Evolutionary conservation across 371 early-diverging fungal genomes (phyloP), one percentile per base, ranked within the genome.

Genomic region (Mucor circinelloides): DNA sequence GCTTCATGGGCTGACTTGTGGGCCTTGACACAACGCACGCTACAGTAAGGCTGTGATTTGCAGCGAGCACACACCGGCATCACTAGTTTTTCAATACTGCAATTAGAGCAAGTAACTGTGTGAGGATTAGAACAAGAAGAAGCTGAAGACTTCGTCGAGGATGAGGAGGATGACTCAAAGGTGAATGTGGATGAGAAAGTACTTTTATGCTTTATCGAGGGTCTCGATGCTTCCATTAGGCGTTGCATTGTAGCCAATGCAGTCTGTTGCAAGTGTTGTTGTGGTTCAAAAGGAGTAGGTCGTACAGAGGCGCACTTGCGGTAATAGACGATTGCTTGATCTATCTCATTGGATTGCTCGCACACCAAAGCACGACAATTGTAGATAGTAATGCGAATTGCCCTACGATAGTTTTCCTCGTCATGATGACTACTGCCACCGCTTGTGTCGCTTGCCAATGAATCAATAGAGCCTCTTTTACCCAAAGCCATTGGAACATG

Each of bases 371-470:
- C 82, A 28, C 78, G 82, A 15, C 78, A 79, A 46, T 77, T 63
- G 42, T 82, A 79, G 42, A 82, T 77, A 8, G 75, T 72, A 52
- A 76, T 76, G 36, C 82, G 72, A 46, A 77, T 77, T 2, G 82
- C 78, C 31, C 79, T 65, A 5, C 75, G 68, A 52, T 78, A 78
- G 27, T 40, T 61, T 21, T 68, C 71, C 44, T 71, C 66, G 12
- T 56, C 56, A 12, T 40, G 44, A 21, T 32, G 44, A 25, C 27
- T 55, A 21, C 44, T 58, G 2, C 30, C 38, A 23, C 36, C 28
- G 32, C 32, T 36, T 1, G 8, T 17, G 27, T 46, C 54, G 27
- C 50, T 50, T 0, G 15, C 19, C 9, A 9, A 31, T 21, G 70
- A 63, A 32, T 64, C 52, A 38, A 60, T 44, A 5, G 44, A 48